Base-by-base conservation (phyloP, 495 filamentous ascomycete species). In the Hypoxylon trugodes region DNA sequence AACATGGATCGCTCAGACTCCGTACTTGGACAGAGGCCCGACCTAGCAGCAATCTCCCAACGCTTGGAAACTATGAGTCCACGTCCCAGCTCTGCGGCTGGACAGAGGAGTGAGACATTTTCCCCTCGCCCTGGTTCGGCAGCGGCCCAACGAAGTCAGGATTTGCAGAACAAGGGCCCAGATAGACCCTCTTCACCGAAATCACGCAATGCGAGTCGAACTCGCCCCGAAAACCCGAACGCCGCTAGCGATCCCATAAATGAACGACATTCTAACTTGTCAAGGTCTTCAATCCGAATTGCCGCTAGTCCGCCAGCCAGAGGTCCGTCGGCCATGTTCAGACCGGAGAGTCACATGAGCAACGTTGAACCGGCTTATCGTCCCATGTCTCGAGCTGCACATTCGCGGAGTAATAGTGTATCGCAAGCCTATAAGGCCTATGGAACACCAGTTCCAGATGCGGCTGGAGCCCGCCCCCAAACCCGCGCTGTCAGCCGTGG, bases 401-500 rank as follows among this genome's bases (percentile, higher is more conserved):
- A 25, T 12, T 51, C 48, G 4, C 48, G 48, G 9, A 51, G 33
- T 13, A 51, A 38, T 7, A 51, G 16, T 21, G 16, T 12, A 2
- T 42, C 38, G 2, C 16, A 3, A 22, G 32, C n/a, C 16, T 51
- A 51, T 15, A 38, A 24, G 30, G 12, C 48, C 18, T 19, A 38
- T 18, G 7, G 9, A 3, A 12, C 33, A 10, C 9, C 32, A 26
- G 13, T 38, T 8, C 18, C 33, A 38, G 48, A 24, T 8, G 30
- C 32, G 36, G 33, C 6, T 8, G 33, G 19, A 15, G 26, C 10
- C 13, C 9, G 22, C 18, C 25, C 30, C 18, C 10, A 38, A 5
- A 9, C 48, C n/a, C 48, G 48, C n/a, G 48, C 48, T n/a, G 10
- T 51, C 1, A 51, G 48, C 21, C 48, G 48, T 18, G 48, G 48